Base-by-base conservation (phyloP, 768 basidiomycete genomes). In the Tulasnella sp. region DNA sequence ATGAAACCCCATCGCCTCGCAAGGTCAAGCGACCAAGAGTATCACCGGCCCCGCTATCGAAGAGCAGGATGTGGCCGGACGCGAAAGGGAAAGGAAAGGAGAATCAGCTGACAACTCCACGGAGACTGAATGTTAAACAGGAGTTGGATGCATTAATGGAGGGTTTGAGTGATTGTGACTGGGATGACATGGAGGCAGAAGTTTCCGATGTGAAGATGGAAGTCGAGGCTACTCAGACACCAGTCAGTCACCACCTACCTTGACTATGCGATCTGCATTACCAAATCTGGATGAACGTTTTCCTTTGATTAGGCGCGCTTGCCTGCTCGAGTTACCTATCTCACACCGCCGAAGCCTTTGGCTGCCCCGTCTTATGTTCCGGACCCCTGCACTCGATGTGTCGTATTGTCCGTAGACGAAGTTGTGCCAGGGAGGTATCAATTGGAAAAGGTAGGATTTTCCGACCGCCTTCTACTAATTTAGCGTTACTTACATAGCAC, bases 111-210 rank as follows among this genome's bases (percentile, higher is more conserved):
- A 24, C 31, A 19, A 42, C 31, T 21, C 17, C 34, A 34, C 31
- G 42, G 5, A 41, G 29, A 25, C 54, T 22, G 7, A 56, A 38
- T 3, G 38, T 42, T 4, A 53, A 53, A 10, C 31, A 53, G 52
- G 34, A 56, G 25, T 2, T 38, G 30, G 54, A 56, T 10, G 54
- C 54, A 3, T 29, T 56, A 24, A 19, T 56, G n/a, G 54, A 38
- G 9, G 54, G 54, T 19, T 29, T 56, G 12, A 42, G 44, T 15
- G 54, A 56, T 45, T 2, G 38, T 11, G 46, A 48, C 27, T 56
- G 54, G 54, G 42, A 44, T 21, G 34, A 48, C 11, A 48, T 38
- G 54, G 54, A 56, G 27, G 54, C 38, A 30, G 54, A 56, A 38
- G 34, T 34, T 4, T 31, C 52, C 7, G 29, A 42, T 5, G 5